phyloP scores from a whole-genome alignment of 345 rosid species.

The Heritiera fomes region DNA sequence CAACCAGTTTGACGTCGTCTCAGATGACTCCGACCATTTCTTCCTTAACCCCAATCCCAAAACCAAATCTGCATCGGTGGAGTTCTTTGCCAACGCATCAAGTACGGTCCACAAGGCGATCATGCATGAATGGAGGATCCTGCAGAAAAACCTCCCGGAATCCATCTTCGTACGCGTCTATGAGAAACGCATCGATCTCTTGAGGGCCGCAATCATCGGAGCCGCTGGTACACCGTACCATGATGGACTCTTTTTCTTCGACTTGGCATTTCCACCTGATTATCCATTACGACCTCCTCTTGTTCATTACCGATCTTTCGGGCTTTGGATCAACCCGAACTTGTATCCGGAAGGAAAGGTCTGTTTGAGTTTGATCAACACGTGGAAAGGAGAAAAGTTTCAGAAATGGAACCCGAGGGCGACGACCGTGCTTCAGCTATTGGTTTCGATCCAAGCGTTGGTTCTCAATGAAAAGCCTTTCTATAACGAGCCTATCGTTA shows the following conservation, averaged over 20 bases:
- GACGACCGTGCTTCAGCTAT: constrained; percentile 56
- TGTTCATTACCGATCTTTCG: constrained; percentile 48
- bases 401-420: constrained; percentile 52
- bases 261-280: constrained; percentile 50
- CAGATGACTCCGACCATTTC: constrained; percentile 43
- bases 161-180: constrained; percentile 56
- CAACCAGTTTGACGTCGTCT: constrained; percentile 42
- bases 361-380: constrained; percentile 58
- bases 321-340: constrained; percentile 61
- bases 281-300: constrained; percentile 52
- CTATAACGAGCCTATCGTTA: constrained; percentile 48
- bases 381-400: constrained; percentile 44
- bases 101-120: constrained; percentile 40
- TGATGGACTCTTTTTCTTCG: constrained; percentile 68
- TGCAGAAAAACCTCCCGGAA: constrained; percentile 48
- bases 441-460: constrained; percentile 59
- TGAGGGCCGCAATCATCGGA: constrained; percentile 52
- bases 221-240: constrained; percentile 64
- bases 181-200: constrained; percentile 51
- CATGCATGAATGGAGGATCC: constrained; percentile 56
- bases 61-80: neutral
- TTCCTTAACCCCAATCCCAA: neutral
- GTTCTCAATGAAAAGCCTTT: constrained; percentile 58
- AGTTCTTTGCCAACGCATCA: constrained; percentile 24
- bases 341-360: constrained; percentile 47